These are phyloP conservation scores for Sclerotinia minor DNA, from an alignment of 2,329 filamentous ascomycete genomes.

Conservation along the genomic window DNA sequence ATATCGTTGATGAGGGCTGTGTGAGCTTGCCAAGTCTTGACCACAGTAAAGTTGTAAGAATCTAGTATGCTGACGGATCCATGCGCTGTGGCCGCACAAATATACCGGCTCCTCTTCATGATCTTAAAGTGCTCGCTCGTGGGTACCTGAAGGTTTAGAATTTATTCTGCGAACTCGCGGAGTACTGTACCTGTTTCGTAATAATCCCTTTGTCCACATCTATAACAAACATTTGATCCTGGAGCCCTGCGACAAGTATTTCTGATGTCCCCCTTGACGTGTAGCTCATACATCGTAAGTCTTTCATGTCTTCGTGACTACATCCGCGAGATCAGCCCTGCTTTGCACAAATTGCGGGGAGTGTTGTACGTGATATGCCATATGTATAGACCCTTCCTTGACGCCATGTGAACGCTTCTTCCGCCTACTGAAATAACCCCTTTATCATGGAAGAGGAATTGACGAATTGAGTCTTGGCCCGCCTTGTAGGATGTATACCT, in stretches of 20 bases:
- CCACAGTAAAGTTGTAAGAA: conserved; percentile 70
- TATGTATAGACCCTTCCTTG: conserved; percentile 75
- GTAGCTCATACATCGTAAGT: conserved; percentile 93
- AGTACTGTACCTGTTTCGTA: conserved; percentile 57
- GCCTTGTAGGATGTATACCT: conserved; percentile 87
- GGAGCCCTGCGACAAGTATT: conserved; percentile 83
- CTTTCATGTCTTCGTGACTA: conserved; percentile 74
- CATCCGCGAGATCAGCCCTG: conserved; percentile 32
- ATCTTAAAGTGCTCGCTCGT: conserved; percentile 80
- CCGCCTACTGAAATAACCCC: conserved; percentile 84
- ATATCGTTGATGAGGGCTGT: conserved; percentile 89
- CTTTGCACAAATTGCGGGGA: background rate
- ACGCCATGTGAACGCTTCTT: conserved; percentile 84
- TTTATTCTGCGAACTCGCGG: background rate
- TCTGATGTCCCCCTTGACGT: conserved; percentile 81
- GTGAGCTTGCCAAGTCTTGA: conserved; percentile 90
- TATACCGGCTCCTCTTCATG: conserved; percentile 87
- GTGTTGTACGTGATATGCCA: conserved; percentile 77
- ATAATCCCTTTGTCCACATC: conserved; percentile 71
- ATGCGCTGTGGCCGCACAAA: conserved; percentile 83
- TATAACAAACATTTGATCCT: conserved; percentile 79
- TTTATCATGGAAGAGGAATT: conserved; percentile 87
- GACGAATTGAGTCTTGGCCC: conserved; percentile 76
- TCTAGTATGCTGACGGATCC: conserved; percentile 87
- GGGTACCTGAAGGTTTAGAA: conserved; percentile 55